Base-by-base conservation (phyloP, 148 eudicot species). In the Gaultheria prostrata region DNA sequence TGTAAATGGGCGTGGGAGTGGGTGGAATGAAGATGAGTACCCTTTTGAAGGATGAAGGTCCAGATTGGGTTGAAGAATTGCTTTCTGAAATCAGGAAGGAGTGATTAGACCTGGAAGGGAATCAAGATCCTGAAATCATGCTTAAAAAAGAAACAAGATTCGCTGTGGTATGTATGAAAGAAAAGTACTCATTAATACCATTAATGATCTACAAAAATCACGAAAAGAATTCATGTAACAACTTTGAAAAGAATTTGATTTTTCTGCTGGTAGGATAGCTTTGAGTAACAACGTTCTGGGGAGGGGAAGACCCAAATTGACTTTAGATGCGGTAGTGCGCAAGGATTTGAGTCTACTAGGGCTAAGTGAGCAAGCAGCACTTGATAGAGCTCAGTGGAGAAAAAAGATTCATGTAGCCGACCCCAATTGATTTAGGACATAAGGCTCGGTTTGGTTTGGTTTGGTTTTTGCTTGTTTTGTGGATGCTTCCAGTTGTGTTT, bases 21-120 rank as follows among this genome's bases (percentile, higher is more conserved):
- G 9, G 12, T 6, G 54, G 26, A 8, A 45, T 76, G 82, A 39
- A 80, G 50, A 80, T 24, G 33, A 39, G 51, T 59, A 24, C 51
- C 79, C 13, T 57, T 26, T 65, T 80, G 73, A 61, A 80, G 73
- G 69, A 79, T 79, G 69, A 79, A 63, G 75, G 8, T 15, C 9
- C 8, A 80, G 28, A 17, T 17, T 14, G 6, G 50, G 15, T 26
- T 80, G 76, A 28, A 46, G 39, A 48, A 65, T 79, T 28, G 11
- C 32, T 45, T 80, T 59, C 53, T 39, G 82, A 61, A 79, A 57
- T 54, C 81, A 35, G 48, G 48, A 33, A 56, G 63, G 70, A 56
- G 57, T 35, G 12, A 10, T 57, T 57, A 20, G 82, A 61, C 72
- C 72, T 57, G 82, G 12, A 61, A 39, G 72, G 43, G 72, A 59